phyloP scores from a whole-genome alignment of 2,329 filamentous ascomycete genomes.

The Coniosporium tulheliwenetii region DNA sequence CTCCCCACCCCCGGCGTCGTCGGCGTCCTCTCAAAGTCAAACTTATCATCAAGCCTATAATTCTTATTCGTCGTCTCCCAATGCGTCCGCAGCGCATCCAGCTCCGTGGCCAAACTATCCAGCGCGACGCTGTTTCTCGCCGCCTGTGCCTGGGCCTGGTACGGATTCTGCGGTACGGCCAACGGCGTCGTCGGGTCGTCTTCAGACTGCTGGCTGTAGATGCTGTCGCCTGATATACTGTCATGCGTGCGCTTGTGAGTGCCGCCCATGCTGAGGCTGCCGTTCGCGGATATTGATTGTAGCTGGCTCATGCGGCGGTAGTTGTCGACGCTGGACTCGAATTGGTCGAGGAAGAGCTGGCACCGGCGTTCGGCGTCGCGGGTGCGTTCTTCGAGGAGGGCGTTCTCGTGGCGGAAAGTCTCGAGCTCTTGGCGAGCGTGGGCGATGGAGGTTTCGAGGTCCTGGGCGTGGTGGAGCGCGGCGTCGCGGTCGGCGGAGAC shows the following conservation, averaged over 20 bases:
- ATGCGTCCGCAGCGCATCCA: conserved; percentile 76
- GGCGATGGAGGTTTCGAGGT: conserved; percentile 40
- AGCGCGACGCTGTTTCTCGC: conserved; percentile 53
- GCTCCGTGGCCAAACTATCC: conserved; percentile 80
- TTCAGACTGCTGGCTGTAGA: conserved; percentile 32
- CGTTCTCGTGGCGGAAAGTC: conserved; percentile 69
- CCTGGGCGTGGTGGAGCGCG: conserved; percentile 19
- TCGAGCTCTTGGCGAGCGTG: conserved; percentile 56
- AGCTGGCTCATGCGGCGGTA: conserved; percentile 63
- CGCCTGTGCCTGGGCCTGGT: background rate
- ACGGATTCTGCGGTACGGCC: conserved; percentile 1
- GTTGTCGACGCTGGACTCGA: conserved; percentile 84
- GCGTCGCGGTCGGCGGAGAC: conserved; percentile 54
- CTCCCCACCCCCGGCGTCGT: conserved; percentile 8
- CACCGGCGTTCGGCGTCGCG: conserved; percentile 88
- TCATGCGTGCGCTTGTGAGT: conserved; percentile 35
- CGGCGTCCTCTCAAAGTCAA: conserved; percentile 58
- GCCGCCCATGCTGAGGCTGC: conserved; percentile 8
- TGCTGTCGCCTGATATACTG: conserved; percentile 45
- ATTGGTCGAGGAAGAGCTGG: conserved; percentile 80
- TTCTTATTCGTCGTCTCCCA: conserved; percentile 96
- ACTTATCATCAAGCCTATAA: conserved; percentile 77
- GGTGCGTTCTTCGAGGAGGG: conserved; percentile 65
- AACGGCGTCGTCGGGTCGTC: conserved; percentile 14
- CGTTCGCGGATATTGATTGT: conserved; percentile 13